Evolutionary conservation across 345 rosid species (phyloP), one percentile per base, ranked within the genome.

Genomic region (Citrus australasica): DNA sequence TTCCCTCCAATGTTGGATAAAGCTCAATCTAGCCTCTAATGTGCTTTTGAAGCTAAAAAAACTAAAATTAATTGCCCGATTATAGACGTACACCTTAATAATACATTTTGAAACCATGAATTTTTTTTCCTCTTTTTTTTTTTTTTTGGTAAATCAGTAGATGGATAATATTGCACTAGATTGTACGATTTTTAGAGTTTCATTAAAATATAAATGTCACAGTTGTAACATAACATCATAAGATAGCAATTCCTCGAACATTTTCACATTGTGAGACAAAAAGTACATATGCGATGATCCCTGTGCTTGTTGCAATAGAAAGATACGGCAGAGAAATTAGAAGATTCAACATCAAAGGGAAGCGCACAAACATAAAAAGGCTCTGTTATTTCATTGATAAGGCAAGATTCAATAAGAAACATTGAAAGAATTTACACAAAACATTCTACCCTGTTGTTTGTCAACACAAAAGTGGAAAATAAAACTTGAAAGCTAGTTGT

Each of bases 391-490:
- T 77, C 80, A 81, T 77, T 77, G 69, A 22, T 19, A 77, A 81
- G 48, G 78, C 80, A 76, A 65, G 74, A 77, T 76, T 48, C 38
- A 73, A n/a, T 75, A 30, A 75, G 21, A 76, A 53, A 46, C 37
- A 65, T 73, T 53, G 69, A 63, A 73, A 73, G 79, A 84, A 84
- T 84, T 67, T 79, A 84, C 87, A 82, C 37, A 74, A 33, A 77
- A 38, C 83, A 78, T 61, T 81, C 83, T 72, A 76, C 78, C 71
- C 76, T 80, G 48, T 75, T 75, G 40, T 67, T 74, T 37, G 74
- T 75, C 56, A 56, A 56, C 83, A 80, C 65, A 53, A 42, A 55
- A 55, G 67, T 71, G 59, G 75, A 69, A 75, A 75, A 48, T 40
- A 7, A 65, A 75, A 64, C 32, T 42, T 30, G 6, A 22, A 42